Evolutionary conservation across 306 rosid species (phyloP).

Genomic region (Canavalia ensiformis): DNA sequence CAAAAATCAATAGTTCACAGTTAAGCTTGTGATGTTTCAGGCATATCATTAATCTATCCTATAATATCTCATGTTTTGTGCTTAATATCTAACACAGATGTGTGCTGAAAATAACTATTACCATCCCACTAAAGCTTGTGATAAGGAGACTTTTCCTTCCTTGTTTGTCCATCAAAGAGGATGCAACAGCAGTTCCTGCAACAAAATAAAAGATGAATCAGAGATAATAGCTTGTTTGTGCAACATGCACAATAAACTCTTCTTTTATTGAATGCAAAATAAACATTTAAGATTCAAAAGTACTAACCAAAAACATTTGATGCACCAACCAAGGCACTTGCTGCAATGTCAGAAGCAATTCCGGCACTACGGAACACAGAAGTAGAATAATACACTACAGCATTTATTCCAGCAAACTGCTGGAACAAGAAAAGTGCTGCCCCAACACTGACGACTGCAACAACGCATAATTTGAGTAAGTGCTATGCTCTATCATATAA

Average conservation of each 20-base stretch:
- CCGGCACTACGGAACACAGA: slow-evolving; percentile 97
- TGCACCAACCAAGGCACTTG: slow-evolving; percentile 97
- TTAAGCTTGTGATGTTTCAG: slow-evolving; percentile 30
- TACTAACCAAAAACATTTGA: slow-evolving; percentile 93
- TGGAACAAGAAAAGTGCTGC: slow-evolving; percentile 95
- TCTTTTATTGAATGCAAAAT: neutral
- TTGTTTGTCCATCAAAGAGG: slow-evolving; percentile 95
- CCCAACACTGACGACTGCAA: slow-evolving; percentile 96
- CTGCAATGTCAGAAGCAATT: slow-evolving; percentile 94
- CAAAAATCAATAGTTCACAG: slow-evolving; percentile 7
- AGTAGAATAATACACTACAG: slow-evolving; percentile 96
- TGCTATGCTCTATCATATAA: slow-evolving; percentile 1
- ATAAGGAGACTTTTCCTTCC: slow-evolving; percentile 96
- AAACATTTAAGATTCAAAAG: slow-evolving; percentile 10
- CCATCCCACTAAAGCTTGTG: slow-evolving; percentile 95
- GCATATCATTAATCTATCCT: slow-evolving; percentile 5
- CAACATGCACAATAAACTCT: neutral
- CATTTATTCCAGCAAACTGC: slow-evolving; percentile 96
- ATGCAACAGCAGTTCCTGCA: slow-evolving; percentile 91
- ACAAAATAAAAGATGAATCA: slow-evolving; percentile 41
- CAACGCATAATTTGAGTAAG: slow-evolving; percentile 45
- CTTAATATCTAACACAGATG: slow-evolving; percentile 4
- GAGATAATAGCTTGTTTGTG: slow-evolving; percentile 33
- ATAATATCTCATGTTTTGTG: slow-evolving; percentile 28
- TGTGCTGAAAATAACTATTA: slow-evolving; percentile 48